These are phyloP conservation scores for Chaetomium globosum DNA, from an alignment of 2,329 filamentous ascomycete genomes.

Conservation along the genomic window DNA sequence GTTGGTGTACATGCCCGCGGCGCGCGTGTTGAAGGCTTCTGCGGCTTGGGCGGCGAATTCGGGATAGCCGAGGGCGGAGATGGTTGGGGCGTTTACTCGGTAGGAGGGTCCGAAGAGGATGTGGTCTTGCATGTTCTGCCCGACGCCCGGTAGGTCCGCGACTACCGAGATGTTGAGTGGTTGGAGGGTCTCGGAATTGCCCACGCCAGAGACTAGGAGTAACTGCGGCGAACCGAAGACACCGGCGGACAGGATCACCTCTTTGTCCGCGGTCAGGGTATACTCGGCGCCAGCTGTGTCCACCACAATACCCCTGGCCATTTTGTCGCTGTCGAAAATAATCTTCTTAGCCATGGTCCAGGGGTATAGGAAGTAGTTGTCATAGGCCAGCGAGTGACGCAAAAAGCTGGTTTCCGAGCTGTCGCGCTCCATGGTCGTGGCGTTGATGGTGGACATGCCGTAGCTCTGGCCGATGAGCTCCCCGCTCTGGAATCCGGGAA, in stretches of 20 bases:
- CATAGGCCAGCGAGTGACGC: not conserved
- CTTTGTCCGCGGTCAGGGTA: constrained; percentile 39
- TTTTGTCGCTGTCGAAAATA: constrained; percentile 3
- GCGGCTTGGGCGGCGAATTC: not conserved
- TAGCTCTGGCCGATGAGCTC: constrained; percentile 1
- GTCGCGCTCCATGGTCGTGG: not conserved
- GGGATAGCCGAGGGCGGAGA: not conserved
- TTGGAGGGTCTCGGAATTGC: constrained; percentile 40
- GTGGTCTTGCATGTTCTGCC: constrained; percentile 41
- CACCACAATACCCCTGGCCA: constrained; percentile 38
- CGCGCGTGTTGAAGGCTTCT: not conserved
- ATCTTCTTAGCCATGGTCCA: constrained; percentile 2
- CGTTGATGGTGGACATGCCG: constrained; percentile 1
- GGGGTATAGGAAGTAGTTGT: constrained; percentile 4
- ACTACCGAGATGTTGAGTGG: constrained; percentile 53
- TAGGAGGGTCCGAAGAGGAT: not conserved
- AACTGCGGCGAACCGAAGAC: constrained; percentile 47
- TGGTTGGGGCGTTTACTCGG: not conserved
- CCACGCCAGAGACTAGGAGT: constrained; percentile 47
- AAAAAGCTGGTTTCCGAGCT: not conserved
- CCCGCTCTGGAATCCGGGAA: not conserved
- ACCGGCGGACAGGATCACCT: constrained; percentile 48
- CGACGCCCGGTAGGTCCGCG: constrained; percentile 60
- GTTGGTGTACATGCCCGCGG: not conserved
- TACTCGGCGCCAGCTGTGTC: constrained; percentile 31